Conservation (phyloP, 129 eudicot species). For the Escallonia herrerae region DNA sequence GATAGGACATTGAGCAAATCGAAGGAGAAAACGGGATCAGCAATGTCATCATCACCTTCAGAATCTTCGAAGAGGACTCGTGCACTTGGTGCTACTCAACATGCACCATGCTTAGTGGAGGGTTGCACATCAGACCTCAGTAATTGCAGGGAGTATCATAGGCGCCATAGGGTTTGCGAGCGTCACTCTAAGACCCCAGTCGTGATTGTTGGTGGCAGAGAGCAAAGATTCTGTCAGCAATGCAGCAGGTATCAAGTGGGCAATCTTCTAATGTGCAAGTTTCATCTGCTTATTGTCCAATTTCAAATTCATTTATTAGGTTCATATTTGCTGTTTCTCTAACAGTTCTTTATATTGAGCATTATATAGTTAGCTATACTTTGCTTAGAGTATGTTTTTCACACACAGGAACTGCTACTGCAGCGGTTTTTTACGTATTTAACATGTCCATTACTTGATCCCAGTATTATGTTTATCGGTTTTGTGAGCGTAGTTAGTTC, state of each 20-base stretch:
- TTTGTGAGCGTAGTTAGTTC: too few species aligned
- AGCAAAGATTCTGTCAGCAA: constrained; percentile 59
- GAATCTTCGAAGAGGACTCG: constrained; percentile 24
- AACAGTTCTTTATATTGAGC: too few species aligned
- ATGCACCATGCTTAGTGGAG: constrained; percentile 36
- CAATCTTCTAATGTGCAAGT: too few species aligned
- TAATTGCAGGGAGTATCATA: constrained; percentile 48
- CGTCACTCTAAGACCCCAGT: constrained; percentile 45
- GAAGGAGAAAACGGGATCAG: constrained; percentile 16
- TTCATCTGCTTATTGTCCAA: too few species aligned
- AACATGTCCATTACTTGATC: too few species aligned
- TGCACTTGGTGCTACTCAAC: constrained; percentile 8
- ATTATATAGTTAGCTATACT: too few species aligned
- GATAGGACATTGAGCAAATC: constrained; percentile 4
- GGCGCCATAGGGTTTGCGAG: constrained; percentile 58
- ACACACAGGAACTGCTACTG: too few species aligned
- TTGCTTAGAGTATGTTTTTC: too few species aligned
- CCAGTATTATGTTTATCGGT: too few species aligned
- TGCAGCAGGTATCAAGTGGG: constrained; percentile 41
- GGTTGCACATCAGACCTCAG: constrained; percentile 47
- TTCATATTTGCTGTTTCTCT: too few species aligned
- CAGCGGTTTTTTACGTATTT: too few species aligned
- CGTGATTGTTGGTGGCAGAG: constrained; percentile 35
- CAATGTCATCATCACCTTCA: constrained; percentile 14
- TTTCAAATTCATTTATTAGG: too few species aligned